phyloP scores from a whole-genome alignment of 73 alveolate genomes.

The Paramecium biaurelia region DNA sequence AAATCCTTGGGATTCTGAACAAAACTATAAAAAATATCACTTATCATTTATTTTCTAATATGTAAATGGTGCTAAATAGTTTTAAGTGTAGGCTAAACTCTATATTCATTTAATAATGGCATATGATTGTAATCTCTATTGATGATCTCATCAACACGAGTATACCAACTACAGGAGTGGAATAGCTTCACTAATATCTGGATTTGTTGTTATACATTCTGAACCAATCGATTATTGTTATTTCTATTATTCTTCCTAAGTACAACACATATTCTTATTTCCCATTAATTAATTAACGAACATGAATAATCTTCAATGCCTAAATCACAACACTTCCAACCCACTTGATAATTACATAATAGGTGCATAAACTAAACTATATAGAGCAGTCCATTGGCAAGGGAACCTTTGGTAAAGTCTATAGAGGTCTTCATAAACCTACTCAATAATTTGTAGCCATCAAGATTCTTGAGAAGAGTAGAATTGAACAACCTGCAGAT shows the following conservation, averaged over 20 bases:
- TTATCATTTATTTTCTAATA: not conserved
- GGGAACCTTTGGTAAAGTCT: conserved; percentile 77
- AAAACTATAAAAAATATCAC: not conserved
- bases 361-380: not conserved
- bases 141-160: not conserved
- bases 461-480: conserved; percentile 82
- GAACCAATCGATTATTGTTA: not conserved
- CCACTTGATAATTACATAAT: conserved; percentile 62
- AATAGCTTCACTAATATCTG: not conserved
- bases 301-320: not conserved
- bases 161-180: not conserved
- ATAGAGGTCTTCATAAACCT: conserved; percentile 60
- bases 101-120: not conserved
- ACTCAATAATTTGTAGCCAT: conserved; percentile 75
- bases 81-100: not conserved
- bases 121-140: not conserved
- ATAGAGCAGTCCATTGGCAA: conserved; percentile 63
- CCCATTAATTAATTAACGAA: conserved; percentile 5
- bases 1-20: not conserved
- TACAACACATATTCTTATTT: not conserved
- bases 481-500: conserved; percentile 79
- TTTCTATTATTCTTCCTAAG: not conserved
- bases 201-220: not conserved
- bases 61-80: not conserved
- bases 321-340: not conserved